Base-by-base conservation (phyloP, 768 basidiomycete genomes). In the Mycena amicta region DNA sequence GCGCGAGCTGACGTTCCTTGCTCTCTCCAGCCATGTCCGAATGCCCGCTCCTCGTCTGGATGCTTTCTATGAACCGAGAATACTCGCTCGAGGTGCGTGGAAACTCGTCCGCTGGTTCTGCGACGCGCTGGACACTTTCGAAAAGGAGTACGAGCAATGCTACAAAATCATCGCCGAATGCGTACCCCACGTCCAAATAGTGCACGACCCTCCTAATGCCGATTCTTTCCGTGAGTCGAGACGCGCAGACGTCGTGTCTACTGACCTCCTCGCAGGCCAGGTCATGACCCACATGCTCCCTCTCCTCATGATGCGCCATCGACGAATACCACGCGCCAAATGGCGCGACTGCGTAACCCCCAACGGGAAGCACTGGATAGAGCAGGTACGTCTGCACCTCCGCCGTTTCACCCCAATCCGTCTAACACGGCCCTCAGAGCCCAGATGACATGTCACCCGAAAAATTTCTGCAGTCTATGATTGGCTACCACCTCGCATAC, bases 241-340 rank as follows among this genome's bases (percentile, higher is more conserved):
- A n/a, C n/a, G n/a, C n/a, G n/a, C n/a, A n/a, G n/a, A n/a, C n/a
- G n/a, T n/a, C n/a, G n/a, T n/a, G n/a, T n/a, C n/a, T n/a, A n/a
- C n/a, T n/a, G n/a, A n/a, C n/a, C n/a, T n/a, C n/a, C n/a, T 40
- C 39, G 29, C 56, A 92, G 90, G 89, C 22, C 81, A 83, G 67
- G 74, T 89, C 64, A 85, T 92, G 70, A 85, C 86, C 18, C 79
- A 87, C 63, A 87, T 92, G 78, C 74, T 92, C 11, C 90, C 90
- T 0, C 75, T 92, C 13, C 84, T 92, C 64, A 91, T 92, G 90
- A 92, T 92, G 90, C 77, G 90, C 16, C 90, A 92, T 70, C 79
- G 90, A 55, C 84, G 90, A 37, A 88, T 92, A 71, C 88, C 90
- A 1, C 78, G 90, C 20, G 73, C 85, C 13, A 86, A 87, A 61